Evolutionary conservation across 2,329 filamentous ascomycete genomes (phyloP).

Genomic region (Fusarium concolor): DNA sequence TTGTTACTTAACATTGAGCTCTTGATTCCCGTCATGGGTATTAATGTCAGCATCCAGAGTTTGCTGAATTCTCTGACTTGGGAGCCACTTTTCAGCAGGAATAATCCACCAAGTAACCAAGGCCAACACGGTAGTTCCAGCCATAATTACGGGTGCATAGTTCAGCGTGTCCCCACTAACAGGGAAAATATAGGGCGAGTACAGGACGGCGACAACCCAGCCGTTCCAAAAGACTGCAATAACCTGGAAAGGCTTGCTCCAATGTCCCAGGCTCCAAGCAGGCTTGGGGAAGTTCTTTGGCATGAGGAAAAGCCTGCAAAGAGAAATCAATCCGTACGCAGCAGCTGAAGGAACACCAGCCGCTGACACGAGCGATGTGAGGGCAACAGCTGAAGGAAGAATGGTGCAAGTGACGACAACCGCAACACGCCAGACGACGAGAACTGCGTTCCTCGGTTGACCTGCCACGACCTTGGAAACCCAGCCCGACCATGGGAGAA

Average conservation of each 20-base stretch:
- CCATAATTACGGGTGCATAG: conserved; percentile 6
- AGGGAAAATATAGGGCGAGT: not conserved
- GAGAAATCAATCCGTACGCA: not conserved
- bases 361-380: not conserved
- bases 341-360: not conserved
- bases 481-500: not conserved
- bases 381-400: not conserved
- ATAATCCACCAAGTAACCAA: conserved; percentile 1
- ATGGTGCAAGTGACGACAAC: not conserved
- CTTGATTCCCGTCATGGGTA: no score
- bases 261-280: not conserved
- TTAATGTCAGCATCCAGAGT: not conserved
- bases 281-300: conserved; percentile 11
- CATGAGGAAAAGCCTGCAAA: not conserved
- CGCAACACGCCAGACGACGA: not conserved
- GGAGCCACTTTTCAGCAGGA: not conserved
- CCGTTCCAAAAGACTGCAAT: conserved; percentile 1
- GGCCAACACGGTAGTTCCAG: not conserved
- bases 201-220: not conserved
- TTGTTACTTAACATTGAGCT: no score
- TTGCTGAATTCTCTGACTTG: not conserved
- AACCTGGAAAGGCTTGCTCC: not conserved
- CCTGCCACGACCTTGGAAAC: not conserved
- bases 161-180: not conserved
- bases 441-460: not conserved